phyloP scores from a whole-genome alignment of 2,329 filamentous ascomycete species.

The Kalmusia sp. region DNA sequence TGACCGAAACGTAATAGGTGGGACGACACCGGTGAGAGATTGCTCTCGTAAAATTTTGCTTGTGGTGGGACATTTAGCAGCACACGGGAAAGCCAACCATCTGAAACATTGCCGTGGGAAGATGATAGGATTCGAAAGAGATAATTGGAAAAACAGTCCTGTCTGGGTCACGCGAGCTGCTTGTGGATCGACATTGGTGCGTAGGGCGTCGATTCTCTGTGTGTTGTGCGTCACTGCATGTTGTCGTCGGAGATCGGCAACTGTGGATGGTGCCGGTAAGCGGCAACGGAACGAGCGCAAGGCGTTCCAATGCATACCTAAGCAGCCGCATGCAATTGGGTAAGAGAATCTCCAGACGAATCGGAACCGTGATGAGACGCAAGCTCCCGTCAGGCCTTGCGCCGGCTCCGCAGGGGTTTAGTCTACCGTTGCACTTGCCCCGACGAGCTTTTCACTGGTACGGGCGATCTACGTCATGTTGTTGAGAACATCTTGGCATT shows the following conservation, averaged over 20 bases:
- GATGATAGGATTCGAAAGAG: background rate
- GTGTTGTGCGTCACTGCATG: background rate
- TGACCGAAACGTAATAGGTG: conserved; percentile 7
- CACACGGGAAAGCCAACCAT: background rate
- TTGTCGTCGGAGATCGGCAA: background rate
- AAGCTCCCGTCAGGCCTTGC: background rate
- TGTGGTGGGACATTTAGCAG: background rate
- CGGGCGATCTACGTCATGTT: conserved; percentile 3
- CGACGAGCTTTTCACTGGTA: conserved; percentile 1
- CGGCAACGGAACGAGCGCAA: background rate
- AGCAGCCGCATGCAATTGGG: background rate
- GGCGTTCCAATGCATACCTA: background rate
- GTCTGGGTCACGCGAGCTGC: background rate
- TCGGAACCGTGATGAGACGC: background rate
- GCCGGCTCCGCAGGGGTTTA: background rate
- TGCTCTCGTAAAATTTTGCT: background rate
- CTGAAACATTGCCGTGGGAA: background rate
- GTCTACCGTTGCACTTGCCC: conserved; percentile 4
- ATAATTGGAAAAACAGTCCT: background rate
- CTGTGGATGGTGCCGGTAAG: background rate
- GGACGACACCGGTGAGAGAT: background rate
- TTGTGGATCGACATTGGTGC: background rate
- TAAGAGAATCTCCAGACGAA: conserved; percentile 2
- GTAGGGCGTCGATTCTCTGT: background rate
- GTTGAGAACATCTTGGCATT: background rate